Evolutionary conservation across 1,284 basidiomycete species (phyloP).

Genomic region (Violaceomyces palustris): DNA sequence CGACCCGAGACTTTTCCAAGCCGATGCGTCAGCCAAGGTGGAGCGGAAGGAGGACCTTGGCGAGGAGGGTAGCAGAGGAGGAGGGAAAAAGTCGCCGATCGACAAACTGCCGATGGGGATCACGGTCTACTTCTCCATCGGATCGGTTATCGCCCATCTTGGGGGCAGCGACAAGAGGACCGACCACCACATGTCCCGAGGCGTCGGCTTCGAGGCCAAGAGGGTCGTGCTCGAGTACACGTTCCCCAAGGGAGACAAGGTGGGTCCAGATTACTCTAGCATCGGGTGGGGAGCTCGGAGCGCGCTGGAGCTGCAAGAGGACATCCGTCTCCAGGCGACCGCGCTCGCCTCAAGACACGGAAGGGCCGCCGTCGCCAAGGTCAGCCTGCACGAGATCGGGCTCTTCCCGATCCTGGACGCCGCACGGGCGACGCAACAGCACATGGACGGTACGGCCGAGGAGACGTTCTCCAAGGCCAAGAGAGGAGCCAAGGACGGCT

Average conservation of each 20-base stretch:
- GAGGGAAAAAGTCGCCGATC: conserved; percentile 9
- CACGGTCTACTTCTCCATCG: conserved; percentile 34
- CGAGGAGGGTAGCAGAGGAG: background rate
- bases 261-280: conserved; percentile 9
- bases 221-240: conserved; percentile 34
- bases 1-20: background rate
- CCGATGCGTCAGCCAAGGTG: no score
- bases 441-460: conserved; percentile 24
- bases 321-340: conserved; percentile 23
- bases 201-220: conserved; percentile 37
- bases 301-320: conserved; percentile 37
- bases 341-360: conserved; percentile 29
- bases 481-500: background rate
- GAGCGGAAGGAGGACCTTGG: background rate
- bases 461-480: conserved; percentile 12
- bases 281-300: conserved; percentile 31
- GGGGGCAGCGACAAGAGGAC: conserved; percentile 33
- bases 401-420: conserved; percentile 53
- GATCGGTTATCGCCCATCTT: conserved; percentile 26
- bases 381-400: conserved; percentile 38
- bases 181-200: conserved; percentile 29
- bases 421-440: conserved; percentile 32
- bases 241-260: conserved; percentile 17
- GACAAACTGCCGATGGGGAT: conserved; percentile 27
- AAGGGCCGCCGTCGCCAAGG: conserved; percentile 16